Evolutionary conservation across 2,329 filamentous ascomycete genomes (phyloP), one percentile per base, ranked within the genome.

Genomic region (Stromatinia cepivora): DNA sequence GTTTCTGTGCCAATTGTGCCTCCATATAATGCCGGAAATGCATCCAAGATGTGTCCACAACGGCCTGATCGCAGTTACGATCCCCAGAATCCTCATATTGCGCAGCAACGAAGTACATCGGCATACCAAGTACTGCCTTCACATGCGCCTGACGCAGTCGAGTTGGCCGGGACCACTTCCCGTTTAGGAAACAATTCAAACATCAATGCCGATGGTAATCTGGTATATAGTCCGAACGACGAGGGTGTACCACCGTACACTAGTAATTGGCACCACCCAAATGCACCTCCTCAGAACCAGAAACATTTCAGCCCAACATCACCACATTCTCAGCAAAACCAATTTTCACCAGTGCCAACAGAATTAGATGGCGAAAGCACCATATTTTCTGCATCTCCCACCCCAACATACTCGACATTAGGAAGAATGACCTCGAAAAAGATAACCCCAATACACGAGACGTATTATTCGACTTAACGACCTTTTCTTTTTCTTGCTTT

Each of bases 401-500:
- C 71, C 0, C 67, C 72, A 22, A 72, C 70, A 5, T 73, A 75
- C 52, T 72, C 73, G 11, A 71, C 71, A n/a, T 34, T 67, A 9
- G 69, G 67, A 31, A 54, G 70, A 45, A 50, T 64, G 48, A 52
- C 66, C 20, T 63, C 57, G 34, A 72, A 68, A 58, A 74, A 69
- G 50, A 69, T 58, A 15, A 70, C 72, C 22, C 69, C 69, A 10
- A 52, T 42, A 56, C 71, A 75, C 48, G 72, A 74, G 63, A 74
- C 71, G 1, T 73, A 70, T 52, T 75, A 74, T 66, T 73, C 72
- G 15, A 62, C 72, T 46, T 75, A 54, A 71, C 58, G 17, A 39
- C 6, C 7, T n/a, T 13, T 31, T 6, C 4, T 15, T 54, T 54
- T 42, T 6, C 46, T 62, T n/a, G 20, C 45, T 48, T 56, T 28